Conservation (phyloP, 2,329 filamentous ascomycete genomes). For the Aspergillus vadensis region DNA sequence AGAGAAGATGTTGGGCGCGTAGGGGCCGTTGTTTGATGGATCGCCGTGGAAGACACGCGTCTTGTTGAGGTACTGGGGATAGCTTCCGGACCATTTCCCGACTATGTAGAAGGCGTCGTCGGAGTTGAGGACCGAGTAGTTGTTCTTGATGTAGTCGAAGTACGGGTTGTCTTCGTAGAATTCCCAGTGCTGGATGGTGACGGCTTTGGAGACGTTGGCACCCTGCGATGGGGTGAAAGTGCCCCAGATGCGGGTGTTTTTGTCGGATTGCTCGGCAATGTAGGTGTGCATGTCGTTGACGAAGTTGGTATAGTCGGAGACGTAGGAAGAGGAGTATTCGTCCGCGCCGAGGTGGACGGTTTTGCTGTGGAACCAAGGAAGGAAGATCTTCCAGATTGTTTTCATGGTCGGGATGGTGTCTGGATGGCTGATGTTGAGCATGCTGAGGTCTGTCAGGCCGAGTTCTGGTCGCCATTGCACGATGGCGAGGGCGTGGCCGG, state of each 20-base stretch:
- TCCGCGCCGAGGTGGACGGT: constrained; percentile 59
- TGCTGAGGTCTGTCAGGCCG: constrained; percentile 50
- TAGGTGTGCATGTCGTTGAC: constrained; percentile 49
- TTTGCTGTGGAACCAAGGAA: constrained; percentile 59
- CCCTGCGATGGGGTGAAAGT: constrained; percentile 50
- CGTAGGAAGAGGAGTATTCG: constrained; percentile 52
- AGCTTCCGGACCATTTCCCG: constrained; percentile 50
- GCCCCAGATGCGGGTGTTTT: constrained; percentile 56
- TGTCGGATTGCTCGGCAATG: constrained; percentile 43
- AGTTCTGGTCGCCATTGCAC: constrained; percentile 60
- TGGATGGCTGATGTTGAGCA: constrained; percentile 56
- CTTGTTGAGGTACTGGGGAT: constrained; percentile 48
- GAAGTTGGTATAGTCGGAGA: constrained; percentile 54
- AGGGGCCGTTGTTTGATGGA: constrained; percentile 42
- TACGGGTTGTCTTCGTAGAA: constrained; percentile 54
- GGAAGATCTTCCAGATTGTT: constrained; percentile 42
- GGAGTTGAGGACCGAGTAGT: constrained; percentile 55
- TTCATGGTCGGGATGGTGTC: constrained; percentile 55
- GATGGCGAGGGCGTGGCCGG: constrained; percentile 57
- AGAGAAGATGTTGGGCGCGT: constrained; percentile 54
- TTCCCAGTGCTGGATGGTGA: constrained; percentile 58
- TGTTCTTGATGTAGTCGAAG: constrained; percentile 51
- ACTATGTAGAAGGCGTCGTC: constrained; percentile 56
- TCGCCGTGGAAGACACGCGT: constrained; percentile 46
- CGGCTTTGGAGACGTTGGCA: constrained; percentile 46